phyloP scores from a whole-genome alignment of 768 basidiomycete genomes.

The Ramaria sp. region DNA sequence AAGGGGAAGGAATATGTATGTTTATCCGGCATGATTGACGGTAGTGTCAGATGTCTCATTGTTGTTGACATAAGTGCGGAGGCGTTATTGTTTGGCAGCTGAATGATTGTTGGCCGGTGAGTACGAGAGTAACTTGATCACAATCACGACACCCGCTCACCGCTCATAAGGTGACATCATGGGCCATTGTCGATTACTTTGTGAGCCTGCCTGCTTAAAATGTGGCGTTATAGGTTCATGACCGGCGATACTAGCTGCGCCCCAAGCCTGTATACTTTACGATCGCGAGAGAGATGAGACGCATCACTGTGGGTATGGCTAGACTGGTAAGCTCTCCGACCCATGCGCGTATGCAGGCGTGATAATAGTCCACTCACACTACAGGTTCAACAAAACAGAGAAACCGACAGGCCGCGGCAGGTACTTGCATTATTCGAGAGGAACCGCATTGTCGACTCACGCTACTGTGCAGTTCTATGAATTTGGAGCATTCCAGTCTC shows the following conservation, averaged over 20 bases:
- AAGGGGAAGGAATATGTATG: conserved; percentile 28
- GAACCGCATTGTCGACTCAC: neutral
- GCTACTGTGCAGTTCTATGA: conserved; percentile 22
- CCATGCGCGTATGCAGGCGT: neutral
- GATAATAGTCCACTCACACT: conserved; percentile 14
- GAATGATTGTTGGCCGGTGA: conserved; percentile 31
- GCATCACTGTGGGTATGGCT: conserved; percentile 30
- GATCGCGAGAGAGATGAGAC: conserved; percentile 32
- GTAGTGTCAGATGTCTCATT: neutral
- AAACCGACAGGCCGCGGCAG: conserved; percentile 25
- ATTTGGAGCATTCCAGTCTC: conserved; percentile 21
- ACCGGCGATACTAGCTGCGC: conserved; percentile 12
- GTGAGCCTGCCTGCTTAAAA: conserved; percentile 12
- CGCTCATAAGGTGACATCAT: conserved; percentile 20
- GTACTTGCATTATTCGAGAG: conserved; percentile 9
- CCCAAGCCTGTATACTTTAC: conserved; percentile 27
- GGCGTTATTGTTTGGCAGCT: conserved; percentile 36
- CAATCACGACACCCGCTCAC: neutral
- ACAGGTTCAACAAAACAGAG: conserved; percentile 23
- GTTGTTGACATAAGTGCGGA: conserved; percentile 10
- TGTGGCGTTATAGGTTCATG: too few relatives aligned
- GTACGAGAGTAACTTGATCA: neutral
- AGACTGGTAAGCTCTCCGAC: conserved; percentile 17
- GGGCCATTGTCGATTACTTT: conserved; percentile 34
- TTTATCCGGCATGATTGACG: neutral